Conservation (phyloP, 257 asterid species). For the Fraxinus quadrangulata region DNA sequence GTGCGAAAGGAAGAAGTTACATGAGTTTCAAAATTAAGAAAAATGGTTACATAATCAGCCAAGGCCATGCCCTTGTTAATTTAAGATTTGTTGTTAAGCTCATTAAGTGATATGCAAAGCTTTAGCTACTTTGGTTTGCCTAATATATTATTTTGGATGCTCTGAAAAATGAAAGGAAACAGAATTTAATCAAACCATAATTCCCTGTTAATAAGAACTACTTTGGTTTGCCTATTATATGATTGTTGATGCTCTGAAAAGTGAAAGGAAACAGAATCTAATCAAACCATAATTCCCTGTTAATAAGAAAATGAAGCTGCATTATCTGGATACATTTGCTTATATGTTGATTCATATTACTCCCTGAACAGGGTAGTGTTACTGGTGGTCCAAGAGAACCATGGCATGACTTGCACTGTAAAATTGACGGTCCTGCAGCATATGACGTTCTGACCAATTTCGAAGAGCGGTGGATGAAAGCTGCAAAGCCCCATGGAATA, state of each 20-base stretch:
- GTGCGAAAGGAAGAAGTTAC: background rate
- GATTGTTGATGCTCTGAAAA: background rate
- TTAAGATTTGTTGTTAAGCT: background rate
- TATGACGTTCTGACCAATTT: slow-evolving; percentile 58
- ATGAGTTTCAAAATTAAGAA: no score
- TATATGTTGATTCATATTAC: slow-evolving; percentile 1
- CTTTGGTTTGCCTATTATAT: background rate
- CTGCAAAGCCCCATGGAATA: slow-evolving; percentile 40
- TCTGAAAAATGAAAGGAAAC: background rate
- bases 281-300: background rate
- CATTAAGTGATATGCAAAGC: background rate
- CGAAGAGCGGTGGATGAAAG: slow-evolving; percentile 64
- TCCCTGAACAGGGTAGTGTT: background rate
- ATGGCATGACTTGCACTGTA: slow-evolving; percentile 71
- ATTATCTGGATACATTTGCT: background rate
- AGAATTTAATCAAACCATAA: no score
- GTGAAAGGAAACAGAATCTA: background rate
- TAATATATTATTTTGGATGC: background rate
- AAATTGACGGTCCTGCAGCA: slow-evolving; percentile 64
- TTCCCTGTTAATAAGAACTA: no score
- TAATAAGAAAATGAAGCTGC: no score
- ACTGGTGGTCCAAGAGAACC: slow-evolving; percentile 53
- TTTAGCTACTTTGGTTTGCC: background rate
- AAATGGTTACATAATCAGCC: background rate
- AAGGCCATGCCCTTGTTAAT: background rate